Percentiles rank a stretch among this genome's conserved stretches.
Evolutionary conservation across 305 asterid species (phyloP).

Genomic region (Fraxinus baroniana): DNA sequence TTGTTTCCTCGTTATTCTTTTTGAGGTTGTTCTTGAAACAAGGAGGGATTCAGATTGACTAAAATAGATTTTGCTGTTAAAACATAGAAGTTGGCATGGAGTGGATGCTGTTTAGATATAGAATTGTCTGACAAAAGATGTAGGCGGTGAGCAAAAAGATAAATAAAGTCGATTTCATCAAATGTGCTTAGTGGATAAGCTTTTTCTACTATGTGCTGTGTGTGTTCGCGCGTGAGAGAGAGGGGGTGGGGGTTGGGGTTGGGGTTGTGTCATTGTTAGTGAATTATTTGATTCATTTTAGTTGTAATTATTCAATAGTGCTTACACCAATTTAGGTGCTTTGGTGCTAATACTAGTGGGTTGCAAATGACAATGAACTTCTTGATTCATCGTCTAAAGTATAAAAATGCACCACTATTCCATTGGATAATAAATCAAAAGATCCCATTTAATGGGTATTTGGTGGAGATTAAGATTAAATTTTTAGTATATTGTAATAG

Average conservation of each 20-base stretch:
- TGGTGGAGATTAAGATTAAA: too few relatives aligned
- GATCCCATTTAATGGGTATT: too few relatives aligned
- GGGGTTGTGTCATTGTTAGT: not conserved
- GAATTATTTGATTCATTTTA: not conserved
- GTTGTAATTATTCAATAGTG: too few relatives aligned
- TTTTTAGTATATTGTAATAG: too few relatives aligned
- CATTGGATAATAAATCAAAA: not conserved
- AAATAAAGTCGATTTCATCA: not conserved
- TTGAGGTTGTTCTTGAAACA: slow-evolving; percentile 21
- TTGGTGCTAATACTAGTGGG: not conserved
- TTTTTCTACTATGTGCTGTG: slow-evolving; percentile 20
- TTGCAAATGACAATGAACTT: not conserved
- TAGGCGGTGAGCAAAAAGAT: slow-evolving; percentile 24
- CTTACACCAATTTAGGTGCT: not conserved
- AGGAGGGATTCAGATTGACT: slow-evolving; percentile 25
- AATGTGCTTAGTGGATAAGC: slow-evolving; percentile 39
- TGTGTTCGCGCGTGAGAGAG: not conserved
- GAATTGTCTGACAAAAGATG: slow-evolving; percentile 44
- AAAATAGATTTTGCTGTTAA: slow-evolving; percentile 26
- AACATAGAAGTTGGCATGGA: slow-evolving; percentile 28
- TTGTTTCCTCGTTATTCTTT: not conserved
- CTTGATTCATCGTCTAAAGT: not conserved
- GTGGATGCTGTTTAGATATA: slow-evolving; percentile 19
- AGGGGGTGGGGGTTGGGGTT: not conserved
- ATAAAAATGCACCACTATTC: not conserved